phyloP scores from a whole-genome alignment of 495 filamentous ascomycete genomes.

The Bacidia gigantensis region DNA sequence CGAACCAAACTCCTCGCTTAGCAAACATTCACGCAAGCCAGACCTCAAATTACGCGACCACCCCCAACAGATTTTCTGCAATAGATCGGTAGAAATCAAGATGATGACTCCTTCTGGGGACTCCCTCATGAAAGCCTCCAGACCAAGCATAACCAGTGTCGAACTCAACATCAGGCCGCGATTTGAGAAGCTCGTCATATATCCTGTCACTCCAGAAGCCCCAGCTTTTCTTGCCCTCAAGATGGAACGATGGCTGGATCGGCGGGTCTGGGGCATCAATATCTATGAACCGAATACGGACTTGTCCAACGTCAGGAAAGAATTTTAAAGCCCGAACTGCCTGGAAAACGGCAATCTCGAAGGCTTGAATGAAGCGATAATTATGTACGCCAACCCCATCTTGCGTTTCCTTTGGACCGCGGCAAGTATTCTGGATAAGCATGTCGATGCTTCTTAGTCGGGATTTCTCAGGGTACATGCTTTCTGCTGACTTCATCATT shows the following conservation, averaged over 20 bases:
- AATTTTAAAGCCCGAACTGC: conserved; percentile 42
- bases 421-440: conserved; percentile 56
- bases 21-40: neutral
- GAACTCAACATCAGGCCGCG: conserved; percentile 41
- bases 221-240: conserved; percentile 41
- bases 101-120: conserved; percentile 23
- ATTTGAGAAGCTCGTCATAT: conserved; percentile 36
- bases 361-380: conserved; percentile 50
- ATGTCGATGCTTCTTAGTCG: conserved; percentile 52
- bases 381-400: conserved; percentile 55
- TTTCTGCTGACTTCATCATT: conserved; percentile 16
- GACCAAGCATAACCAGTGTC: conserved; percentile 12
- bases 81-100: conserved; percentile 36
- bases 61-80: neutral
- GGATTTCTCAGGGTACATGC: conserved; percentile 12
- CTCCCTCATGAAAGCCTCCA: neutral
- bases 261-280: conserved; percentile 41
- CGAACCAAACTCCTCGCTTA: neutral
- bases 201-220: conserved; percentile 59
- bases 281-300: conserved; percentile 60
- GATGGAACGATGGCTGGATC: conserved; percentile 53
- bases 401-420: conserved; percentile 29
- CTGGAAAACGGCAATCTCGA: conserved; percentile 47
- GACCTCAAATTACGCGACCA: neutral
- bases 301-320: conserved; percentile 38